Percentiles rank a stretch among this genome's conserved stretches.
phyloP scores from a whole-genome alignment of 2,329 filamentous ascomycete species.

The Apiospora aurea region DNA sequence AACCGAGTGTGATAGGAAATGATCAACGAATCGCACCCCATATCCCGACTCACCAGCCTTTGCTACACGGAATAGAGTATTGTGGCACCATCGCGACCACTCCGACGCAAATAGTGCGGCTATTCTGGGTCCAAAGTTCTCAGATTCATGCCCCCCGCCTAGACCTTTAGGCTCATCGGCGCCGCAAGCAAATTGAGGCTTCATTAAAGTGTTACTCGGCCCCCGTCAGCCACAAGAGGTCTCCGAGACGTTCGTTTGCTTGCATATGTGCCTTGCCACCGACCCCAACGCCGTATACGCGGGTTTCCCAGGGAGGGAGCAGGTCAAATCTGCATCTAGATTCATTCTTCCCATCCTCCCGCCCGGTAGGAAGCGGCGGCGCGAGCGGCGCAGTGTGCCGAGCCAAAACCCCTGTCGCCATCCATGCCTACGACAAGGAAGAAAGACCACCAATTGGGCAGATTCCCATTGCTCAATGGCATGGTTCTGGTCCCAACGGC shows the following conservation, averaged over 20 bases:
- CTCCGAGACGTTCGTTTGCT: not conserved
- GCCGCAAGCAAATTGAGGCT: too few species aligned
- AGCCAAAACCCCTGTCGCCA: not conserved
- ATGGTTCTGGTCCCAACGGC: not conserved
- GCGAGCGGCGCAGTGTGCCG: not conserved
- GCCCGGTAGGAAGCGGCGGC: conserved; percentile 4
- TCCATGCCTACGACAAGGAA: not conserved
- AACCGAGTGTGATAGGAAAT: not conserved
- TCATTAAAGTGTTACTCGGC: too few species aligned
- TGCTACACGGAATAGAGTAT: not conserved
- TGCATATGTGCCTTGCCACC: not conserved
- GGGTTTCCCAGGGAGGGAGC: not conserved
- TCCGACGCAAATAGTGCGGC: not conserved
- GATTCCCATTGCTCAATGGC: not conserved
- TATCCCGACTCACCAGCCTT: not conserved
- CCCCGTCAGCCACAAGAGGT: too few species aligned
- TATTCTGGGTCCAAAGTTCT: not conserved
- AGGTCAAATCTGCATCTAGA: not conserved
- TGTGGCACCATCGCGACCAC: not conserved
- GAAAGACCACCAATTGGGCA: not conserved
- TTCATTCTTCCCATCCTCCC: not conserved
- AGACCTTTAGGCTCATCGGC: not conserved
- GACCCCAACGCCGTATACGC: not conserved
- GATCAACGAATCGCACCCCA: not conserved
- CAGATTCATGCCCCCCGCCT: not conserved